A percentile compares a stretch with the other conserved stretches of the same genome.
Evolutionary conservation across 176 grass and related monocot species (phyloP).

Genomic region (Thinopyrum elongatum): DNA sequence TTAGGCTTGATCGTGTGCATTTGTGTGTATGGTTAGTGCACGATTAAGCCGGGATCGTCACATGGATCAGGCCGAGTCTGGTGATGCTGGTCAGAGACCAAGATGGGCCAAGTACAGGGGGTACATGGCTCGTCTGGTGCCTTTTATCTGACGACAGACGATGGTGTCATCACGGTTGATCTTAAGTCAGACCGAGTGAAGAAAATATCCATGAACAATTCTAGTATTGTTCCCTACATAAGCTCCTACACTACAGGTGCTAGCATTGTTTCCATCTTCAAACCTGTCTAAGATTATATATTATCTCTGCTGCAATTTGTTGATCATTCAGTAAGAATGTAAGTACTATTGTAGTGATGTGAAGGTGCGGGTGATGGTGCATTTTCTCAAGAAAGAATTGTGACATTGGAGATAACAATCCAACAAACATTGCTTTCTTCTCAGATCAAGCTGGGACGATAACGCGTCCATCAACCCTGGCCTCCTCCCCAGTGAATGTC

Average conservation of each 20-base stretch:
- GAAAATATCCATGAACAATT: not conserved
- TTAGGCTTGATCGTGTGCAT: too few species aligned
- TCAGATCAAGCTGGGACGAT: not conserved
- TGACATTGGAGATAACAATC: not conserved
- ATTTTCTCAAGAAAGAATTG: not conserved
- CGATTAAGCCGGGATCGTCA: too few species aligned
- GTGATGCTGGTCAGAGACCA: too few species aligned
- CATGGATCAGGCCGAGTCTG: too few species aligned
- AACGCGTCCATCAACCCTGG: not conserved
- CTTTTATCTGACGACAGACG: too few species aligned
- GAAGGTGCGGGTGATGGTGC: not conserved
- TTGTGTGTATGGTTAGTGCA: too few species aligned
- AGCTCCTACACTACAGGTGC: not conserved
- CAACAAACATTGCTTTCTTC: not conserved
- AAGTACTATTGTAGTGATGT: not conserved
- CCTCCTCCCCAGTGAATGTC: not conserved
- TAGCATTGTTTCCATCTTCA: not conserved
- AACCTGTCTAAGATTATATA: not conserved
- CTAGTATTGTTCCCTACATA: not conserved
- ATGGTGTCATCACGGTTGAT: not conserved
- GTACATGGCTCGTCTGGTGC: too few species aligned
- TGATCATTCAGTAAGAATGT: not conserved
- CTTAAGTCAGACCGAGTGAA: not conserved
- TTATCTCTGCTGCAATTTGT: not conserved
- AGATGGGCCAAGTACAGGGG: too few species aligned